Evolutionary conservation across 1,139 yeast genomes (phyloP).

Genomic region (Sugiyamaella neomexicana): DNA sequence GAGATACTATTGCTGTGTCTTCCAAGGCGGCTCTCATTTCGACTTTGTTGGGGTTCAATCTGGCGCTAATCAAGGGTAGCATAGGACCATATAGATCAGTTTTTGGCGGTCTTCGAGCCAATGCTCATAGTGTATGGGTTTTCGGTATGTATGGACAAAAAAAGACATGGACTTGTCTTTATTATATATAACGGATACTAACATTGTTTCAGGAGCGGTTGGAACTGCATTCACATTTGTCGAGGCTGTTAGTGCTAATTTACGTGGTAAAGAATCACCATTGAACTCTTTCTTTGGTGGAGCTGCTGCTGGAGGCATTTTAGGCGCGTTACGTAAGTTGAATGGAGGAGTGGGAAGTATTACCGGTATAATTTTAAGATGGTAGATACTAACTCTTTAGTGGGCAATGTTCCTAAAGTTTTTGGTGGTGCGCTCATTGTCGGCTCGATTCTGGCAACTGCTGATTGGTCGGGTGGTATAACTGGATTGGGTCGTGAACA

Average conservation of each 20-base stretch:
- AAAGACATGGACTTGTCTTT: no score
- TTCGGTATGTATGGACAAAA: slow-evolving; percentile 21
- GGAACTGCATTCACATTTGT: slow-evolving; percentile 47
- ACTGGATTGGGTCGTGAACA: slow-evolving; percentile 42
- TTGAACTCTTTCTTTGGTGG: slow-evolving; percentile 53
- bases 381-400: slow-evolving; percentile 24
- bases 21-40: slow-evolving; percentile 46
- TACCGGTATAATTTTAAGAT: no score
- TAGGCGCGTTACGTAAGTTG: slow-evolving; percentile 42
- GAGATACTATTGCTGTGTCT: slow-evolving; percentile 48
- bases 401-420: slow-evolving; percentile 46
- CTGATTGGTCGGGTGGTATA: slow-evolving; percentile 50
- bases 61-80: slow-evolving; percentile 45
- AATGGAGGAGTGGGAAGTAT: not conserved
- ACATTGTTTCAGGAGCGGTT: slow-evolving; percentile 32
- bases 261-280: slow-evolving; percentile 48
- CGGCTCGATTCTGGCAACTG: slow-evolving; percentile 43
- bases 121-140: slow-evolving; percentile 25
- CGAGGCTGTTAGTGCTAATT: slow-evolving; percentile 45
- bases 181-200: slow-evolving; percentile 6
- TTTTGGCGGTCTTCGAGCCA: slow-evolving; percentile 26
- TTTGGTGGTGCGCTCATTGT: slow-evolving; percentile 47
- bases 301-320: slow-evolving; percentile 49
- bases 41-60: slow-evolving; percentile 43
- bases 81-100: slow-evolving; percentile 37